Evolutionary conservation across 176 grass and related monocot genomes (phyloP).

Genomic region (Echinochloa phyllopogon): DNA sequence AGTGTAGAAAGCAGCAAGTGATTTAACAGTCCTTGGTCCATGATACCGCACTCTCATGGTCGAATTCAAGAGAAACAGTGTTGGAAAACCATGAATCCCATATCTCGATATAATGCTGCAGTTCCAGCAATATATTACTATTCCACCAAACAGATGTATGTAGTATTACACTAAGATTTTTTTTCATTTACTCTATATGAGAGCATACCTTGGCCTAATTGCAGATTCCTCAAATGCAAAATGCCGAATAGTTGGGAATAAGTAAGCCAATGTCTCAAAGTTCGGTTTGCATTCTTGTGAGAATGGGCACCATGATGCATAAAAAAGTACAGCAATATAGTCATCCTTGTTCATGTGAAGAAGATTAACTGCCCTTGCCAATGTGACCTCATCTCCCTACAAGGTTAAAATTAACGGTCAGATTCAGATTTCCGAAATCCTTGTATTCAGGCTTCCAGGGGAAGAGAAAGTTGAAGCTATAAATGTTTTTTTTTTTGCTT

Average conservation of each 20-base stretch:
- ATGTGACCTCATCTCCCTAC: slow-evolving; percentile 83
- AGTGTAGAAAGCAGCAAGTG: slow-evolving; percentile 79
- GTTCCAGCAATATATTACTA: slow-evolving; percentile 35
- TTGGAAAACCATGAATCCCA: slow-evolving; percentile 95
- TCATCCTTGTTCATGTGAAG: slow-evolving; percentile 75
- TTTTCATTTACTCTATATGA: not conserved
- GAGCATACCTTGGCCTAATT: slow-evolving; percentile 85
- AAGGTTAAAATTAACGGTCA: slow-evolving; percentile 30
- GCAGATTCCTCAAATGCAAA: slow-evolving; percentile 94
- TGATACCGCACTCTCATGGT: slow-evolving; percentile 90
- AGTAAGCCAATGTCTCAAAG: slow-evolving; percentile 62
- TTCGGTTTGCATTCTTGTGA: slow-evolving; percentile 86
- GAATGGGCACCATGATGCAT: slow-evolving; percentile 98
- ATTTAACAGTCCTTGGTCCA: slow-evolving; percentile 72
- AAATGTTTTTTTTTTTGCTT: not conserved
- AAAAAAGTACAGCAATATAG: slow-evolving; percentile 90
- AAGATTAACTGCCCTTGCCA: slow-evolving; percentile 75
- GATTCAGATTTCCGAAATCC: not conserved
- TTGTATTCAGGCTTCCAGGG: not conserved
- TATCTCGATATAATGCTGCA: slow-evolving; percentile 95
- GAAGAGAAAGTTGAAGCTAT: not conserved
- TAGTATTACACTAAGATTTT: not conserved
- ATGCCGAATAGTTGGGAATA: slow-evolving; percentile 82
- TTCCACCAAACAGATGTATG: slow-evolving; percentile 24
- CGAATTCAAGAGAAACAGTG: slow-evolving; percentile 90